Conservation (phyloP, 2,329 filamentous ascomycete species). For the Ophiostoma quercus region DNA sequence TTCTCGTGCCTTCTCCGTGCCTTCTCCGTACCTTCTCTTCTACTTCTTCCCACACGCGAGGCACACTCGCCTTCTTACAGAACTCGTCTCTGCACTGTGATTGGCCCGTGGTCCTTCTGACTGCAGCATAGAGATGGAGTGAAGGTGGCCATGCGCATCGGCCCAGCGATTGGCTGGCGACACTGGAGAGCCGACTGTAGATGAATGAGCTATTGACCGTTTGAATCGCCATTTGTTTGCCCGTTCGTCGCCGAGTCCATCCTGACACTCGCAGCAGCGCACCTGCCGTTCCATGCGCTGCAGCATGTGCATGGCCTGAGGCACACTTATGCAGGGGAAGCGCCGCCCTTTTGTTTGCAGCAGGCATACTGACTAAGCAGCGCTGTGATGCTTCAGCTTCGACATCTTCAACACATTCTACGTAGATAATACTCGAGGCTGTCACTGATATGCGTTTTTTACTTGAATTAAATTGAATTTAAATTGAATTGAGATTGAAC, state of each 20-base stretch:
- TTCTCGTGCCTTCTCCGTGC: neutral
- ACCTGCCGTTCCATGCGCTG: neutral
- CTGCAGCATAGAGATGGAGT: neutral
- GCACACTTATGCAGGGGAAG: conserved; percentile 4
- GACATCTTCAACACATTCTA: neutral
- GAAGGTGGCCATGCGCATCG: neutral
- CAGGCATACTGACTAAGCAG: neutral
- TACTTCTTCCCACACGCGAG: neutral
- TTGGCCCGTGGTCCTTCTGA: neutral
- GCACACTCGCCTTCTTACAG: neutral
- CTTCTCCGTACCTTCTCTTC: neutral
- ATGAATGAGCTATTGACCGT: neutral
- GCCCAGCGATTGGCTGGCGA: conserved; percentile 2
- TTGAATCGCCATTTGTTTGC: neutral
- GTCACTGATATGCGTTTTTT: too few species aligned
- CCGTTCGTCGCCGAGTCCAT: neutral
- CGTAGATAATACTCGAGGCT: too few species aligned
- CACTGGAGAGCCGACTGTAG: neutral
- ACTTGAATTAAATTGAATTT: neutral
- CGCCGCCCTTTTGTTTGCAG: neutral
- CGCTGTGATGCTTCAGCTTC: neutral
- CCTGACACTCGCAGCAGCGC: neutral
- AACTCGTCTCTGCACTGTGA: neutral
- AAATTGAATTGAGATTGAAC: neutral
- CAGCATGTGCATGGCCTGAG: neutral